Conservation (phyloP, 192 early-diverging fungal genomes). For the Chytriomyces sp. region DNA sequence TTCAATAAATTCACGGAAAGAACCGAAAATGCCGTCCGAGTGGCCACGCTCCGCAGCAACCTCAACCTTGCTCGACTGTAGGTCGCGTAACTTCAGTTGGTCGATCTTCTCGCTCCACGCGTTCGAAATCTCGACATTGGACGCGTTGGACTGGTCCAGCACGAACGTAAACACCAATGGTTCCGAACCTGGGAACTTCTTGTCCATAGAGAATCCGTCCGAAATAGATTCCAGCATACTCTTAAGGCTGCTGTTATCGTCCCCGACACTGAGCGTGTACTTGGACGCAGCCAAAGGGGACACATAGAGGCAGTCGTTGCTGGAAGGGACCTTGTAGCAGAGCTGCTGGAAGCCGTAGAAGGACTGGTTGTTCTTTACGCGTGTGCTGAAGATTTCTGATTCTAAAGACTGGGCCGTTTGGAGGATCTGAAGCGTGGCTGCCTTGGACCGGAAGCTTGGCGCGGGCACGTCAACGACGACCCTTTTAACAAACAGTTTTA, state of each 20-base stretch:
- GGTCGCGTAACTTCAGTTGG: constrained; percentile 12
- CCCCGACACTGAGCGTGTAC: background rate
- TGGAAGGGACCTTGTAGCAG: constrained; percentile 18
- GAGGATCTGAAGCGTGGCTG: constrained; percentile 8
- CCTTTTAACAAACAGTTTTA: constrained; percentile 18
- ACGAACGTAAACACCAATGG: constrained; percentile 37
- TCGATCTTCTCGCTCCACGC: constrained; percentile 32
- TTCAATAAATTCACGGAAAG: constrained; percentile 52
- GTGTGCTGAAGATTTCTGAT: constrained; percentile 8
- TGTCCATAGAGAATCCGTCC: background rate
- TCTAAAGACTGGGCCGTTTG: constrained; percentile 5
- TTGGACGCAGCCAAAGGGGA: constrained; percentile 12
- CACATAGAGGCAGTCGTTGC: constrained; percentile 21
- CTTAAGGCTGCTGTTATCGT: background rate
- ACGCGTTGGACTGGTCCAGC: constrained; percentile 30
- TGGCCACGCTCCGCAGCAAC: background rate
- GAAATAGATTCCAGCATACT: background rate
- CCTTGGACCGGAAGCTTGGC: background rate
- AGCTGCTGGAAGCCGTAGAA: background rate
- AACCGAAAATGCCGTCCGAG: constrained; percentile 29
- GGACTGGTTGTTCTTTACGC: constrained; percentile 2
- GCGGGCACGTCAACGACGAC: constrained; percentile 19
- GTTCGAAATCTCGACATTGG: constrained; percentile 4
- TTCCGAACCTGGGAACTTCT: background rate
- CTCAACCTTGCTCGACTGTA: constrained; percentile 7